phyloP scores from a whole-genome alignment of 345 rosid species.

The Eucalyptus marginata region DNA sequence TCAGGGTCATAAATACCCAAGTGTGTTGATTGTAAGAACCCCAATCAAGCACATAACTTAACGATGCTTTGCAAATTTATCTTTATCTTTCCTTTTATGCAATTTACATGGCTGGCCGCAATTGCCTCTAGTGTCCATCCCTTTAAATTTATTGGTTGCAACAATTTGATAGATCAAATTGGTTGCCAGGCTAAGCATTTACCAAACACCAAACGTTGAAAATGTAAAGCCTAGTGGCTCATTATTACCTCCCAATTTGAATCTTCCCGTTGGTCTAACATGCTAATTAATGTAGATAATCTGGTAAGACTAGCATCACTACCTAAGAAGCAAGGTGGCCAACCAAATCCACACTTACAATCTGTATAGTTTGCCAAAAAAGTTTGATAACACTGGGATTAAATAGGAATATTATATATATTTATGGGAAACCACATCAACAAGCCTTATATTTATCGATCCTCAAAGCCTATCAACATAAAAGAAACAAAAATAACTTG shows the following conservation, averaged over 20 bases:
- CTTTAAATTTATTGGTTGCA: background rate
- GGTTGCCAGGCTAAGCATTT: accelerated
- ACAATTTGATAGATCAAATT: background rate
- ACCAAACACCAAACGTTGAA: background rate
- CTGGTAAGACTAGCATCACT: background rate
- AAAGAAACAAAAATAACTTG: background rate
- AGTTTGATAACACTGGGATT: background rate
- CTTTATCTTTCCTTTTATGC: background rate
- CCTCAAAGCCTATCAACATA: background rate
- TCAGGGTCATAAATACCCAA: background rate
- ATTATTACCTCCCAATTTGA: background rate
- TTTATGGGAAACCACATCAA: background rate
- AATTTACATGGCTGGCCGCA: accelerated
- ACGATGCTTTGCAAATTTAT: background rate
- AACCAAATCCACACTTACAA: background rate
- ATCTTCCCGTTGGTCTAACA: background rate
- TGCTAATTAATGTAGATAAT: background rate
- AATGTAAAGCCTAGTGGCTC: background rate
- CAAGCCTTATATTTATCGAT: background rate
- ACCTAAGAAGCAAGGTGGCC: background rate
- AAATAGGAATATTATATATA: background rate
- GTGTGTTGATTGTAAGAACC: background rate
- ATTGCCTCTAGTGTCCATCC: accelerated
- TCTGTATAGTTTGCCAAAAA: background rate
- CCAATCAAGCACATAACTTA: background rate